phyloP scores from a whole-genome alignment of 768 basidiomycete genomes.

The Suillus plorans region DNA sequence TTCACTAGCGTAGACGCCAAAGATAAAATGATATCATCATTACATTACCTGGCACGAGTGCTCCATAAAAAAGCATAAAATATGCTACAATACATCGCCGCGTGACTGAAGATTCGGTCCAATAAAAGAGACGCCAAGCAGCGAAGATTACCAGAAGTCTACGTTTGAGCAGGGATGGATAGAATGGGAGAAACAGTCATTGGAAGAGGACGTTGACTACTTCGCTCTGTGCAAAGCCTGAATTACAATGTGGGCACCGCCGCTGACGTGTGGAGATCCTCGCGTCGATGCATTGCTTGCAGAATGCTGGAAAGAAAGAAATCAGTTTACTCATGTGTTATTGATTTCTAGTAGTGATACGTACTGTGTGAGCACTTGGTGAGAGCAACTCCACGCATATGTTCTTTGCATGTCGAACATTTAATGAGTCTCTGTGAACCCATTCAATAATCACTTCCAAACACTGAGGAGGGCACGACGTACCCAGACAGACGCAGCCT shows the following conservation, averaged over 20 bases:
- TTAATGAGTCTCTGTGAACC: slow-evolving; percentile 68
- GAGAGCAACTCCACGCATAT: slow-evolving; percentile 77
- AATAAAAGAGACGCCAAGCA: not conserved
- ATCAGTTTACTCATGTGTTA: not conserved
- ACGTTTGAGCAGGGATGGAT: not conserved
- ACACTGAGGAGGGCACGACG: slow-evolving; percentile 14
- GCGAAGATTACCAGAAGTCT: slow-evolving; percentile 4
- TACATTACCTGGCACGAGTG: slow-evolving; percentile 1
- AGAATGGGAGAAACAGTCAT: slow-evolving; percentile 18
- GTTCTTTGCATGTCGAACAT: slow-evolving; percentile 83
- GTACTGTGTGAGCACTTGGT: slow-evolving; percentile 91
- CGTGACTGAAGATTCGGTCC: not conserved
- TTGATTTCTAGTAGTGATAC: slow-evolving; percentile 29
- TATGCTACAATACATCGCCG: slow-evolving; percentile 2
- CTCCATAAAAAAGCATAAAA: slow-evolving; percentile 6
- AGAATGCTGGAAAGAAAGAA: slow-evolving; percentile 60
- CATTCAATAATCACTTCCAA: not conserved
- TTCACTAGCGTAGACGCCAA: not conserved
- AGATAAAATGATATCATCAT: not conserved
- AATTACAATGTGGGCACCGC: slow-evolving; percentile 89
- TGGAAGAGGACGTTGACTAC: slow-evolving; percentile 70
- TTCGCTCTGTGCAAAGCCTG: slow-evolving; percentile 80
- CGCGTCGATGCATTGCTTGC: slow-evolving; percentile 81
- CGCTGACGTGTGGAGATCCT: slow-evolving; percentile 87
- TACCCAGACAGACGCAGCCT: slow-evolving; percentile 63